Base-by-base conservation (phyloP, 169 alveolate genomes). In the Amoebophrya sp. region DNA sequence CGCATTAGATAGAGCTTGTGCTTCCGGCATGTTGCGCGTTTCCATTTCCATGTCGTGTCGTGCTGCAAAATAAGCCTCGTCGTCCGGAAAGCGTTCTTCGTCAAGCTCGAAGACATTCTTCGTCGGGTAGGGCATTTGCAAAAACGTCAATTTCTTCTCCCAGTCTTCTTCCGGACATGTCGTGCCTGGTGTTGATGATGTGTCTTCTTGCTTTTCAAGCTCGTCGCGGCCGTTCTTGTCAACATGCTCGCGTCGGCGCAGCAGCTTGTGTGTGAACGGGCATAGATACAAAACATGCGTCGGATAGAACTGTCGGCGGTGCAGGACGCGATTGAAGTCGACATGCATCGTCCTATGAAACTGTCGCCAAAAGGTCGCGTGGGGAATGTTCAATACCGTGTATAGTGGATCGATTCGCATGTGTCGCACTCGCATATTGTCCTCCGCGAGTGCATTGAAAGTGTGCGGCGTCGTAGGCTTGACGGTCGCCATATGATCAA, bases 81-180 rank as follows among this genome's bases (percentile, higher is more conserved):
- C 76, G 23, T 53, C 76, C 76, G n/a, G n/a, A 53, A 53, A 53
- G n/a, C 23, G n/a, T 10, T 53, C 76, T 23, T 10, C 23, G n/a
- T 53, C 76, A 53, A 1, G 18, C n/a, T 12, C 83, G n/a, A 65
- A 65, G 38, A 65, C 83, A 36, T 65, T 65, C 26, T 65, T 65
- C 83, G 83, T 65, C 83, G 83, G 83, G n/a, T 65, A 65, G 38
- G 83, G 83, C 12, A 65, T 65, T 18, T 65, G 83, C 36, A 65
- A 1, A 65, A 65, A 65, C 0, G 2, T 65, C 83, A 12, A 36
- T 36, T 18, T 18, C 6, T 6, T 18, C 18, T 47, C 65, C 65
- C 65, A 12, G 65, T 12, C 6, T 6, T 47, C 18, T 47, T 47
- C 65, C 65, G 65, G 65, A n/a, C n/a, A n/a, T n/a, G n/a, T n/a